Evolutionary conservation across 2,329 filamentous ascomycete species (phyloP).

Genomic region (Sporothrix inflata): DNA sequence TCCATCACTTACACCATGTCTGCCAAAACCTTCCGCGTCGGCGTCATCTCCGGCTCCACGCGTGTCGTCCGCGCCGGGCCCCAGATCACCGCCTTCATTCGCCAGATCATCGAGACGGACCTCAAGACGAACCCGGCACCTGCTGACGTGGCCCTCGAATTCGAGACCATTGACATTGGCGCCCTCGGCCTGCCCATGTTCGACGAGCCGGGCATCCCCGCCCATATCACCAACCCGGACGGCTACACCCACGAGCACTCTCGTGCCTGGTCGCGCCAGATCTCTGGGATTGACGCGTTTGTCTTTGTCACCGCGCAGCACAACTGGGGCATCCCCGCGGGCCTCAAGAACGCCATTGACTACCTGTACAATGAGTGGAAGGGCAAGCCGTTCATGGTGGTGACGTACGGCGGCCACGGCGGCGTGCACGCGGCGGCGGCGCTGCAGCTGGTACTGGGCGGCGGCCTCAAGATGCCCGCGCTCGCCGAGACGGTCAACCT

Average conservation of each 20-base stretch:
- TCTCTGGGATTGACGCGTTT: constrained; percentile 42
- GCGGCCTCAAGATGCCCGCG: constrained; percentile 35
- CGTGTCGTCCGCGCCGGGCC: constrained; percentile 37
- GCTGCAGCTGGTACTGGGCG: constrained; percentile 37
- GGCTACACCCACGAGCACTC: constrained; percentile 43
- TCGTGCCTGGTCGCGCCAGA: constrained; percentile 41
- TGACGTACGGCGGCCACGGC: constrained; percentile 52
- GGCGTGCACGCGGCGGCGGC: constrained; percentile 39
- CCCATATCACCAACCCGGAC: constrained; percentile 37
- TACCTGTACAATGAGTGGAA: constrained; percentile 56
- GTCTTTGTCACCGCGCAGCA: constrained; percentile 45
- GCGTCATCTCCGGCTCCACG: constrained; percentile 38
- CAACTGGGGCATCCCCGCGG: constrained; percentile 53
- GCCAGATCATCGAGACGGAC: constrained; percentile 31
- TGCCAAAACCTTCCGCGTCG: constrained; percentile 33
- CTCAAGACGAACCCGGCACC: not conserved
- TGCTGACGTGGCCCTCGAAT: constrained; percentile 5
- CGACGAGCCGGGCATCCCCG: constrained; percentile 42
- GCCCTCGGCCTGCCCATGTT: constrained; percentile 43
- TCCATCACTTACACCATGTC: not conserved
- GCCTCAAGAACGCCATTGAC: constrained; percentile 57
- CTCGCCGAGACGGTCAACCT: constrained; percentile 36
- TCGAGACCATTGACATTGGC: constrained; percentile 40
- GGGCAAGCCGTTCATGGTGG: constrained; percentile 51
- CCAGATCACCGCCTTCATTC: constrained; percentile 36